Evolutionary conservation across 2,329 filamentous ascomycete species (phyloP), one percentile per base, ranked within the genome.

Genomic region (Pseudogymnoascus sp.): DNA sequence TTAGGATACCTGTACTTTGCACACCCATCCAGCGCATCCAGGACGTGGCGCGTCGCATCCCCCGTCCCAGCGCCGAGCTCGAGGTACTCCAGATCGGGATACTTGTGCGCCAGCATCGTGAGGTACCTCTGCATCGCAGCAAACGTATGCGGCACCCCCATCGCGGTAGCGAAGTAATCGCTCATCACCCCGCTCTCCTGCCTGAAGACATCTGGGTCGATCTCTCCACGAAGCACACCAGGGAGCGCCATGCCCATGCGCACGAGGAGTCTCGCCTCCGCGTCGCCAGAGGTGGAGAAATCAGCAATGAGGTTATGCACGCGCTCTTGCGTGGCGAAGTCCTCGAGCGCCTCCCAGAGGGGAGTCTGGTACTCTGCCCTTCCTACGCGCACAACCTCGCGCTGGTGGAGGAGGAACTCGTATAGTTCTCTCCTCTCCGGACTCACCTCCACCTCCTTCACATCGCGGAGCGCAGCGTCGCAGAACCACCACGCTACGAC

Each of bases 21-120:
- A 5, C 40, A 43, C 18, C 40, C 40, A 43, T 43, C 40, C 52
- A 58, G 52, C 52, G 52, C 33, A 16, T 62, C 31, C 23, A 62
- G 59, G 4, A 67, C 33, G 5, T 41, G 55, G 1, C 25, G 6
- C 8, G 68, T 69, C 2, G 52, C 18, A 35, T 62, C 62, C 25
- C 65, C 67, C 2, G 68, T 69, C 28, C 68, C 69, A 18, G 65
- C 67, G 9, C 66, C 66, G 25, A 70, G 65, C 60, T 72, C 69
- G 8, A 71, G 62, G 43, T 71, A 66, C 38, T 67, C 66, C 21
- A 66, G 59, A n/a, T 65, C 60, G 2, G 68, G 68, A 35, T 67
- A 60, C 18, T 63, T 63, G 43, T 69, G 66, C n/a, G 60, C 58
- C 1, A 65, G 35, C 18, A 35, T 43, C 25, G 33, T 61, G 4